These are phyloP conservation scores for Geosiphon pyriformis DNA, from an alignment of 192 early-diverging fungal genomes.

Conservation along the genomic window DNA sequence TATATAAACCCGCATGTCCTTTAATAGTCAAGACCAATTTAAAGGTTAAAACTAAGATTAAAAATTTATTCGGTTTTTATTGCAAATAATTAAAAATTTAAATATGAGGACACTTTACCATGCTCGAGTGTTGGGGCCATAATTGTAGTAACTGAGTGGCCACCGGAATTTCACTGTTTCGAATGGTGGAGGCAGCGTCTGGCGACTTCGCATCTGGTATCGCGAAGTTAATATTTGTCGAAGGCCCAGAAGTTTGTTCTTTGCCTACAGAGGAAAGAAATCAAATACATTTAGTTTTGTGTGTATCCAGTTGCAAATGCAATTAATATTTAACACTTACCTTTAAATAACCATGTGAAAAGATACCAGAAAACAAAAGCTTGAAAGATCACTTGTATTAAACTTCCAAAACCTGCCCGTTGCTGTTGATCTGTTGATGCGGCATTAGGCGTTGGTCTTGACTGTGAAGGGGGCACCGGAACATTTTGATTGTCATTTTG, in stretches of 20 bases:
- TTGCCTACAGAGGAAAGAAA: too few relatives aligned
- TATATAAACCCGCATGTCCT: slow-evolving; percentile 46
- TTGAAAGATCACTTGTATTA: background rate
- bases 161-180: background rate
- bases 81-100: too few relatives aligned
- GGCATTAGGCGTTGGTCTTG: too few relatives aligned
- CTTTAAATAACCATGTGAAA: background rate
- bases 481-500: too few relatives aligned
- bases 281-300: too few relatives aligned
- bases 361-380: background rate
- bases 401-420: background rate
- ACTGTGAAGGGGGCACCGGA: too few relatives aligned
- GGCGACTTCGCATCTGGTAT: background rate
- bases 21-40: slow-evolving; percentile 3
- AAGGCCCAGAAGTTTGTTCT: background rate
- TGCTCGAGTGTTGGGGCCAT: background rate
- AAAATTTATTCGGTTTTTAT: background rate
- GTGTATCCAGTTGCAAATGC: too few relatives aligned
- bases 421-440: too few relatives aligned
- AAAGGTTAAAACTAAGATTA: background rate
- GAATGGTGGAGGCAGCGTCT: background rate
- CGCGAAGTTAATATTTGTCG: background rate
- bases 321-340: background rate
- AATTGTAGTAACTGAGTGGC: background rate
- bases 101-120: background rate